These are phyloP conservation scores for Boletus fagicola DNA, from an alignment of 768 basidiomycete genomes.

Conservation along the genomic window DNA sequence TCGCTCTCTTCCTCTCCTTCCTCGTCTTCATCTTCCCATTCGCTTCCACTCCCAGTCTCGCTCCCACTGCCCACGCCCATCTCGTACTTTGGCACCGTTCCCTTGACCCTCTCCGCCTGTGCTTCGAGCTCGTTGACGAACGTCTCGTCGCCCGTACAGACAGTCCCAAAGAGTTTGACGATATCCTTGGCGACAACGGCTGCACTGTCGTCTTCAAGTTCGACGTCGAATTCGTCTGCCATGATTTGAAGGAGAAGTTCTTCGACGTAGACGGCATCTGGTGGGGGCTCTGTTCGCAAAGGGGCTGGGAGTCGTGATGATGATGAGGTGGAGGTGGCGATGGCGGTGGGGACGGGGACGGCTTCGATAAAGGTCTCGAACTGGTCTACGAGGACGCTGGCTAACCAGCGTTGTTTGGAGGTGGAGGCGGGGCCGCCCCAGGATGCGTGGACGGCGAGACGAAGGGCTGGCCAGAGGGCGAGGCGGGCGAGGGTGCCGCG, in stretches of 20 bases:
- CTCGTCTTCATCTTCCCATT: constrained; percentile 41
- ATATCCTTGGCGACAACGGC: constrained; percentile 72
- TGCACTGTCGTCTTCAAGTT: constrained; percentile 83
- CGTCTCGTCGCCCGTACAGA: constrained; percentile 43
- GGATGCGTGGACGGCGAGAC: constrained; percentile 76
- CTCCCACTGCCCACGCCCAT: constrained; percentile 33
- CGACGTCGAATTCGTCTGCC: constrained; percentile 82
- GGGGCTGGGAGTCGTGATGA: not conserved
- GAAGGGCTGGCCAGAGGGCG: constrained; percentile 80
- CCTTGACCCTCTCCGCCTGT: constrained; percentile 54
- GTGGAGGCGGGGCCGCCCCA: constrained; percentile 81
- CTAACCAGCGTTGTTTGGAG: constrained; percentile 84
- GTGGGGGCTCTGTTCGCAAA: constrained; percentile 10
- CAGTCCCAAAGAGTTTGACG: constrained; percentile 63
- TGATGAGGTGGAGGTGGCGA: not conserved
- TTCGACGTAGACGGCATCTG: constrained; percentile 77
- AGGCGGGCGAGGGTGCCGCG: constrained; percentile 83
- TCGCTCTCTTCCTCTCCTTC: constrained; percentile 37
- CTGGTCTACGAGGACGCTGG: constrained; percentile 74
- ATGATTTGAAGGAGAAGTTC: constrained; percentile 80
- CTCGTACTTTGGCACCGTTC: constrained; percentile 53
- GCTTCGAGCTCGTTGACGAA: constrained; percentile 62
- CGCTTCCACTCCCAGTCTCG: constrained; percentile 44
- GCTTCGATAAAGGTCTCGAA: constrained; percentile 53
- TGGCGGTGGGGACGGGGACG: not conserved